Conservation (phyloP, 495 filamentous ascomycete species). For the Aspergillus heteromorphus region DNA sequence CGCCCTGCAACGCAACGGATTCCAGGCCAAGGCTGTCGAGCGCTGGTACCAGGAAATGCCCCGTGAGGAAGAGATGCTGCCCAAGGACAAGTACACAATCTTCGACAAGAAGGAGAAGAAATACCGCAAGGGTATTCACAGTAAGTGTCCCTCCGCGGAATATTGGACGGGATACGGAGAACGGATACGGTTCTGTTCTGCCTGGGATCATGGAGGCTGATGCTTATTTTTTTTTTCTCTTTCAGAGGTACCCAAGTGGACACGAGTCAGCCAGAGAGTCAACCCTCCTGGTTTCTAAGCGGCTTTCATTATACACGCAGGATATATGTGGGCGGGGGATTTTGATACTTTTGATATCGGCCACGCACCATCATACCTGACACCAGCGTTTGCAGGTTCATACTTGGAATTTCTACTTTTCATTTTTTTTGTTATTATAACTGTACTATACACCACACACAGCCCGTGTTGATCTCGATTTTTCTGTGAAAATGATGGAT, state of each 20-base stretch:
- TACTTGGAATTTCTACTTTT: conserved; percentile 6
- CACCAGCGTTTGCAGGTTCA: not conserved
- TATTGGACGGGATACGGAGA: too few species aligned
- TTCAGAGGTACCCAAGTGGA: conserved; percentile 91
- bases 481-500: not conserved
- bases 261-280: conserved; percentile 82
- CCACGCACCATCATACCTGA: conserved; percentile 3
- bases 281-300: conserved; percentile 90
- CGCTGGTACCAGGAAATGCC: conserved; percentile 95
- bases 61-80: conserved; percentile 89
- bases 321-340: not conserved
- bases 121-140: conserved; percentile 95
- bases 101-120: conserved; percentile 94
- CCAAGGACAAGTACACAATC: conserved; percentile 95
- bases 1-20: conserved; percentile 66
- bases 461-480: conserved; percentile 6
- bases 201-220: not conserved
- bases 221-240: conserved; percentile 1
- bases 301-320: not conserved
- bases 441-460: conserved; percentile 33
- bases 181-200: not conserved
- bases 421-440: too few species aligned
- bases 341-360: conserved; percentile 7
- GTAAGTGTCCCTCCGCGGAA: conserved; percentile 55
- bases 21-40: conserved; percentile 66